Percentiles rank a stretch among this genome's conserved stretches.
These are phyloP conservation scores for Penicillium sp. DNA, from an alignment of 2,329 filamentous ascomycete genomes.

Conservation along the genomic window DNA sequence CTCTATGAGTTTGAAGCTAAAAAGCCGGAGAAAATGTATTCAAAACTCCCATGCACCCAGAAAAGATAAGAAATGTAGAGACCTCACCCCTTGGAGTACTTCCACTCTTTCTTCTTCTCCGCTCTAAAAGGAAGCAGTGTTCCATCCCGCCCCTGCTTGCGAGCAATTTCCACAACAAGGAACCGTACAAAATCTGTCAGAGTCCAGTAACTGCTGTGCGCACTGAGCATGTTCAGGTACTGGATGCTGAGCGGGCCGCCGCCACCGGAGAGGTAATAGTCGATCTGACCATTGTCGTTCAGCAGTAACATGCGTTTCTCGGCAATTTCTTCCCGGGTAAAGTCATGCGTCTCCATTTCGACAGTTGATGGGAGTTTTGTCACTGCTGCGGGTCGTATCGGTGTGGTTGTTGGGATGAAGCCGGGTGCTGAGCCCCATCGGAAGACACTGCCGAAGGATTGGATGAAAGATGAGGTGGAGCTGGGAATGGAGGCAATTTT, in stretches of 20 bases:
- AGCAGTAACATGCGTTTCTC: constrained; percentile 86
- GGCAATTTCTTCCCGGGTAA: constrained; percentile 87
- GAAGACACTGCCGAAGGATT: constrained; percentile 68
- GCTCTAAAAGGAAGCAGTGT: constrained; percentile 62
- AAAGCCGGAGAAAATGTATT: not conserved
- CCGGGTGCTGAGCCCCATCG: constrained; percentile 57
- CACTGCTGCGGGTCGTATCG: constrained; percentile 62
- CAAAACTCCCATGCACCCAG: not conserved
- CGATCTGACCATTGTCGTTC: constrained; percentile 96
- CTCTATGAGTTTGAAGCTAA: not conserved
- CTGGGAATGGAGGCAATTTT: constrained; percentile 81
- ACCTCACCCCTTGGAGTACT: constrained; percentile 47
- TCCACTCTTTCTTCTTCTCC: constrained; percentile 58
- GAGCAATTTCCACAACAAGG: constrained; percentile 84
- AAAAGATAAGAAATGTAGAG: not conserved
- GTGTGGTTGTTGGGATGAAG: constrained; percentile 70
- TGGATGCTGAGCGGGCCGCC: constrained; percentile 91
- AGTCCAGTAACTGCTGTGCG: constrained; percentile 93
- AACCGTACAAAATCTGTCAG: constrained; percentile 87
- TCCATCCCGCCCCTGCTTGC: constrained; percentile 69
- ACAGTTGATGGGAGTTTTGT: constrained; percentile 70
- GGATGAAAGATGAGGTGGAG: constrained; percentile 68
- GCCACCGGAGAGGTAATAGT: constrained; percentile 83
- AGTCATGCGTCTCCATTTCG: constrained; percentile 96
- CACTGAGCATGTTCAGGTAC: constrained; percentile 95